Evolutionary conservation across 2,329 filamentous ascomycete genomes (phyloP), one percentile per base, ranked within the genome.

Genomic region (Fusarium oxysporum): DNA sequence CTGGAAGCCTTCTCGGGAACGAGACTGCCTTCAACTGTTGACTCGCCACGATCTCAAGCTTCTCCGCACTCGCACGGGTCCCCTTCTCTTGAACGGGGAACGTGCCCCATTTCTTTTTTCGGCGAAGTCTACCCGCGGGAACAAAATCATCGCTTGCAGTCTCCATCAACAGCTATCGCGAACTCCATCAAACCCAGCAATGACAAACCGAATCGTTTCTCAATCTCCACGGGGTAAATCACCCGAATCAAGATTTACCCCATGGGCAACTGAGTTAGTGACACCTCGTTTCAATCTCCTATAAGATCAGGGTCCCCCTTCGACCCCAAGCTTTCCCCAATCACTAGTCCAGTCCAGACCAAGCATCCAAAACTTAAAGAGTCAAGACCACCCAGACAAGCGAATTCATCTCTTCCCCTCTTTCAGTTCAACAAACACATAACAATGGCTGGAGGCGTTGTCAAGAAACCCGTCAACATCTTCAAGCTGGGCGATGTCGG

Each of bases 381-480:
- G 50, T 33, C 40, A 38, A 45, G 38, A 19, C 25, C 16, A 10
- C 40, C 21, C 30, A 32, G 19, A 16, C 23, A 35, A 50, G 30
- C 4, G 19, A 32, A n/a, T 16, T 13, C 28, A 19, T 32, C 14
- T 28, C 23, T n/a, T 44, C 30, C 19, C 17, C n/a, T 19, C 8
- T 17, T 7, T 21, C 33, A 32, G 17, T 45, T 30, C 25, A 30
- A 19, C 17, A 23, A 6, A 25, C 12, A 9, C 35, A 9, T 12
- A 47, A 65, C 16, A 30, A 66, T 66, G 64, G 64, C 64, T 23
- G 62, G 60, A 57, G 63, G 64, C 38, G 50, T 50, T 30, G 59
- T 66, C 10, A 66, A 66, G 62, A 66, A 66, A 32, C 64, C 64
- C 19, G 62, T 66, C 62, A 66, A 66, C 38, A 66, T 66, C 51